Base-by-base conservation (phyloP, 148 eudicot genomes). In the Dysphania ambrosioides region DNA sequence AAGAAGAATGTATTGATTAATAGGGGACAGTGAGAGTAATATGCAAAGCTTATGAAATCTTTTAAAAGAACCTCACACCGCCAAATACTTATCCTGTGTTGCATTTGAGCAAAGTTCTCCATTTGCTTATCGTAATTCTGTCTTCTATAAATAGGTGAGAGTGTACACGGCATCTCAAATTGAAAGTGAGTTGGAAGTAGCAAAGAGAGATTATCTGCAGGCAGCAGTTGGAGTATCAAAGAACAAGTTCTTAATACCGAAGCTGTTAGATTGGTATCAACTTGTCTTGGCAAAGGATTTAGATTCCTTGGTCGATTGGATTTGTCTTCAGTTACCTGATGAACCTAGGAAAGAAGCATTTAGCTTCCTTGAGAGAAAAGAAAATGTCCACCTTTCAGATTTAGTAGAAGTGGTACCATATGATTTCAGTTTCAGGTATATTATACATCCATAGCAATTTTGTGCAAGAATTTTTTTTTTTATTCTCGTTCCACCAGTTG, bases 341-440 rank as follows among this genome's bases (percentile, higher is more conserved):
- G 87, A 88, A 30, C 83, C 87, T 44, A 74, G 88, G 67, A 85
- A 83, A 12, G 85, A 80, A 73, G 82, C 88, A 32, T 72, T 90
- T 0, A 66, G 57, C 60, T 85, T 85, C 78, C 80, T 95, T 6
- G 86, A 76, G 68, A 81, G 74, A 70, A 79, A 73, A 66, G 85
- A 74, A 61, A 69, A 78, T 64, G 78, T 83, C 41, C 74, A 86
- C 58, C 77, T 90, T 32, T 85, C 89, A 13, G 82, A 87, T 30
- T 44, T 81, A 10, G 81, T 90, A 34, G 86, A 87, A 55, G 84
- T 90, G 41, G 81, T 82, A 59, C 96, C 97, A 5, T 92, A 90
- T 77, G 88, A 86, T 78, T 95, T 92, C 89, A 87, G 85, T 66
- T 95, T 95, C 86, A 87, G 98, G 80, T 95, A 92, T 83, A 90